phyloP scores from a whole-genome alignment of 1,139 yeast genomes.

The Scheffersomyces segobiensis region DNA sequence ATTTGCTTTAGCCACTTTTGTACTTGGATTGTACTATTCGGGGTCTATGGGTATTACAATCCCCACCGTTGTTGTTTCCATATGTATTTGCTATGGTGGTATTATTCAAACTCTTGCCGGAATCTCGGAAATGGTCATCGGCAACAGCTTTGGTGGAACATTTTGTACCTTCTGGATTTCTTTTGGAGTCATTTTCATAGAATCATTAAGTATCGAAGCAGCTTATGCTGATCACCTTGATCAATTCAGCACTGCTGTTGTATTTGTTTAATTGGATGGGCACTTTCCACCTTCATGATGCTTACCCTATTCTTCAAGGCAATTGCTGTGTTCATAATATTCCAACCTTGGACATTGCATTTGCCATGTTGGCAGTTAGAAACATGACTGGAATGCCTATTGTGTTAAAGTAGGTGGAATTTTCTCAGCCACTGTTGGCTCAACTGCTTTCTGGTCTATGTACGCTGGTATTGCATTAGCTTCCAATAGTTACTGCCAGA shows the following conservation, averaged over 20 bases:
- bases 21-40: constrained; percentile 57
- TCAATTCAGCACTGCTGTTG: constrained; percentile 54
- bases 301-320: constrained; percentile 72
- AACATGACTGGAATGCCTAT: constrained; percentile 36
- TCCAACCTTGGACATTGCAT: constrained; percentile 66
- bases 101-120: constrained; percentile 72
- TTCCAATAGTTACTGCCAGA: constrained; percentile 62
- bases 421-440: constrained; percentile 73
- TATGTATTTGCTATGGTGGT: constrained; percentile 86
- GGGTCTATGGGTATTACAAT: constrained; percentile 57
- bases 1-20: constrained; percentile 84
- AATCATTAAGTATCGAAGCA: constrained; percentile 68
- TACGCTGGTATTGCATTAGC: constrained; percentile 80
- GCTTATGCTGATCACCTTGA: constrained; percentile 49
- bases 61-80: constrained; percentile 62
- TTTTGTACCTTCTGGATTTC: constrained; percentile 92
- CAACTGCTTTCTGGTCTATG: constrained; percentile 86
- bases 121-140: constrained; percentile 70
- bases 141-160: constrained; percentile 89
- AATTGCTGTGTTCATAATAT: constrained; percentile 69
- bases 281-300: constrained; percentile 71
- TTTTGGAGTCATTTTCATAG: constrained; percentile 70
- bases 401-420: constrained; percentile 74
- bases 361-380: constrained; percentile 64
- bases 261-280: constrained; percentile 80